phyloP scores from a whole-genome alignment of 805 yeast genomes.

The Spencermartinsiella europaea region DNA sequence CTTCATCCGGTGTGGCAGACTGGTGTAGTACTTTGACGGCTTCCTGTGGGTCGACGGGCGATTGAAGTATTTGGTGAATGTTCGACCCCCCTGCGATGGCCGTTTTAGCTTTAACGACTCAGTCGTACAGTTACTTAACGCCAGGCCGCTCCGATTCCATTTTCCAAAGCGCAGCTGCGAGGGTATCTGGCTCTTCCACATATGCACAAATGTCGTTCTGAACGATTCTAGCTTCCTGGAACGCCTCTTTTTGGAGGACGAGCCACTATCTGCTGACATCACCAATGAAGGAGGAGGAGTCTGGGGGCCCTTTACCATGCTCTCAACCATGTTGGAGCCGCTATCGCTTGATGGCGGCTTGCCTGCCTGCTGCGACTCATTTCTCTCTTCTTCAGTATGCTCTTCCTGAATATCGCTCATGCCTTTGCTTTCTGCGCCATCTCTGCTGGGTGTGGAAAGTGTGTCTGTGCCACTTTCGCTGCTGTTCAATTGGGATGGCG shows the following conservation, averaged over 20 bases:
- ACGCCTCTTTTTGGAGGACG: background rate
- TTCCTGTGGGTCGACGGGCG: background rate
- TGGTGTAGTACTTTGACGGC: background rate
- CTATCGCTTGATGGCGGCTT: too few species aligned
- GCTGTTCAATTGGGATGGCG: too few species aligned
- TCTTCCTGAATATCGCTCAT: too few species aligned
- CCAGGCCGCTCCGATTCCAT: background rate
- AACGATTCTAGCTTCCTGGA: background rate
- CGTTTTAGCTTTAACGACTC: too few species aligned
- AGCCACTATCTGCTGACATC: background rate
- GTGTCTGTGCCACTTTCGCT: too few species aligned
- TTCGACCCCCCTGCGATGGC: too few species aligned
- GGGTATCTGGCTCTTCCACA: background rate
- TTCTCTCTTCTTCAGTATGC: too few species aligned
- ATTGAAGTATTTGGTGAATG: background rate
- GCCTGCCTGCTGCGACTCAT: too few species aligned
- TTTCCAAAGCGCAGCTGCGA: background rate
- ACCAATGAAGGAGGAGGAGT: background rate
- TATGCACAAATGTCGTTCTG: background rate
- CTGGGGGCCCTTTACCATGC: background rate
- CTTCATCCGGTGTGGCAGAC: background rate
- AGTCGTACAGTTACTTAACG: too few species aligned
- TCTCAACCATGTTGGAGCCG: too few species aligned
- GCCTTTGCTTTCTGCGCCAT: too few species aligned
- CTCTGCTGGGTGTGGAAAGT: too few species aligned